A percentile compares a stretch with the other conserved stretches of the same genome.
Evolutionary conservation across 2,329 filamentous ascomycete species (phyloP).

Genomic region (Rosellinia necatrix): DNA sequence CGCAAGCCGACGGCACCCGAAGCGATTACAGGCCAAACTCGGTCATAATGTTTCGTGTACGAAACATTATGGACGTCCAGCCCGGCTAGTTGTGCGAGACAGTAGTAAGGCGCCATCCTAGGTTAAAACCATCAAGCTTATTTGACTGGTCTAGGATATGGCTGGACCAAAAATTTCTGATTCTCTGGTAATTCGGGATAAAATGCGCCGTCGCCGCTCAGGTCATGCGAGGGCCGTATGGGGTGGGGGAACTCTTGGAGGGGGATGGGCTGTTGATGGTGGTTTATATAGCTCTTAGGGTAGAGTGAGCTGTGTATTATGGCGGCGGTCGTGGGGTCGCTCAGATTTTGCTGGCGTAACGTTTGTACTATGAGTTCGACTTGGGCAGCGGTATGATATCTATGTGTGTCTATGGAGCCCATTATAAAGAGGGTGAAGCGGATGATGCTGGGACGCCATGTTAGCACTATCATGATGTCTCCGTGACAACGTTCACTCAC

Average conservation of each 20-base stretch:
- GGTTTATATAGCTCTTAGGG: background rate
- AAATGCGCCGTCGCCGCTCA: background rate
- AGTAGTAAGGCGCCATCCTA: too few relatives aligned
- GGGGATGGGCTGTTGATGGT: background rate
- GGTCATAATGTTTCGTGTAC: too few relatives aligned
- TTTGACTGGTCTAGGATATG: background rate
- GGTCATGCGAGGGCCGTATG: background rate
- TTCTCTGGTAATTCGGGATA: slow-evolving; percentile 20
- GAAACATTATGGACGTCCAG: too few relatives aligned
- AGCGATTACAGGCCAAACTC: too few relatives aligned
- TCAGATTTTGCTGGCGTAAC: slow-evolving; percentile 14
- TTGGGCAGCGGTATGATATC: slow-evolving; percentile 12
- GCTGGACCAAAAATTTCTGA: slow-evolving; percentile 15
- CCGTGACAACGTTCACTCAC: background rate
- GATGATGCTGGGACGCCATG: background rate
- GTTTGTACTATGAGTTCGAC: slow-evolving; percentile 17
- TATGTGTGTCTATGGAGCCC: slow-evolving; percentile 19
- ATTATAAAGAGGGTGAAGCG: slow-evolving; percentile 21
- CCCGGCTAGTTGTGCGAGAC: background rate
- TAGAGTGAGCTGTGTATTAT: slow-evolving; percentile 9
- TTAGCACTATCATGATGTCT: slow-evolving; percentile 1
- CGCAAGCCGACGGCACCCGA: too few relatives aligned
- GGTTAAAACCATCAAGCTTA: too few relatives aligned
- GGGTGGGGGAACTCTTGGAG: background rate
- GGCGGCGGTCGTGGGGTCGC: slow-evolving; percentile 5